Evolutionary conservation across 495 filamentous ascomycete genomes (phyloP).

Genomic region (Aspergillus cavernicola): DNA sequence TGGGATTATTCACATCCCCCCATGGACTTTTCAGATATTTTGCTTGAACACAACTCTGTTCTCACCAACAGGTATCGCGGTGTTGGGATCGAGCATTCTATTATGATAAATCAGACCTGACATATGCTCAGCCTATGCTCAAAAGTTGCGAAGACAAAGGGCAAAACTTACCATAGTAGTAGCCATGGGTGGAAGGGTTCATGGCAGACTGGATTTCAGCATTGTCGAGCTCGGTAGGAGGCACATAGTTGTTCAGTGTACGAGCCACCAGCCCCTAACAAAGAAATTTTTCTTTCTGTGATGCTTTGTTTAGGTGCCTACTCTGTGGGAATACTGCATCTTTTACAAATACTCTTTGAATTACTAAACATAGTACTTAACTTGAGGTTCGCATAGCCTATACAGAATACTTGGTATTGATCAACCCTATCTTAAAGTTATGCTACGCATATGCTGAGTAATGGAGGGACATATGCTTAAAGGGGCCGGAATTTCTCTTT

Average conservation of each 20-base stretch:
- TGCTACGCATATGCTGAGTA: too few species aligned
- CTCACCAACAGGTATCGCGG: background rate
- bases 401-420: background rate
- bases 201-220: background rate
- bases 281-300: background rate
- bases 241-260: background rate
- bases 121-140: background rate
- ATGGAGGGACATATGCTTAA: too few species aligned
- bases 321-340: background rate
- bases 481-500: too few species aligned
- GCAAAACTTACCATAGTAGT: background rate
- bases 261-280: background rate
- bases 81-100: background rate
- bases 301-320: background rate
- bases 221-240: background rate
- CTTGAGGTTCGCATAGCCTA: background rate
- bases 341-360: background rate
- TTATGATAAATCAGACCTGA: background rate
- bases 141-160: background rate
- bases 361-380: background rate
- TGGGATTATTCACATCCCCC: background rate
- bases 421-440: background rate
- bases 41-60: background rate
- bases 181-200: background rate
- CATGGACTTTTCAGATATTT: background rate